Conservation (phyloP, 2,329 filamentous ascomycete species). For the Fusarium fujikuroi region DNA sequence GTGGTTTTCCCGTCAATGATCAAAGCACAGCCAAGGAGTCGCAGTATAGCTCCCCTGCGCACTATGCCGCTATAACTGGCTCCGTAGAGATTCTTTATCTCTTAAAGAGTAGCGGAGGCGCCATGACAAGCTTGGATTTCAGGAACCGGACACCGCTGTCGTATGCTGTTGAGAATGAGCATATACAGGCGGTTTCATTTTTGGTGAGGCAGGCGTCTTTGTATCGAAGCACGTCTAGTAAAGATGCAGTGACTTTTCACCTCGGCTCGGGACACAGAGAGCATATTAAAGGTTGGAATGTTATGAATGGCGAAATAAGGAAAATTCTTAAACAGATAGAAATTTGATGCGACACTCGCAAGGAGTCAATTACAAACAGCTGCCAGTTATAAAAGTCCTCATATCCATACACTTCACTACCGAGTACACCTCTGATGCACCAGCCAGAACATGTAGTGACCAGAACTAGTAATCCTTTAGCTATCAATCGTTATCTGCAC, state of each 20-base stretch:
- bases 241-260: neutral
- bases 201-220: neutral
- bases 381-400: accelerated
- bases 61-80: neutral
- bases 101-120: accelerated
- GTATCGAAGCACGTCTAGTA: neutral
- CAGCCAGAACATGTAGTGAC: too few relatives aligned
- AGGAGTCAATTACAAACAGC: neutral
- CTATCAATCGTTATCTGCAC: neutral
- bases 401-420: accelerated
- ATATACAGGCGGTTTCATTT: neutral
- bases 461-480: accelerated
- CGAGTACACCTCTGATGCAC: accelerated
- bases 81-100: neutral
- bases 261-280: neutral
- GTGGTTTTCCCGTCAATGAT: neutral
- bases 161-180: neutral
- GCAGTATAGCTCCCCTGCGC: neutral
- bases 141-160: accelerated
- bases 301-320: neutral
- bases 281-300: neutral
- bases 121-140: neutral
- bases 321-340: neutral
- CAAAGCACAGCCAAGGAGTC: neutral
- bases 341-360: accelerated